These are phyloP conservation scores for Xylaria arbuscula DNA, from an alignment of 2,329 filamentous ascomycete species.

Conservation along the genomic window DNA sequence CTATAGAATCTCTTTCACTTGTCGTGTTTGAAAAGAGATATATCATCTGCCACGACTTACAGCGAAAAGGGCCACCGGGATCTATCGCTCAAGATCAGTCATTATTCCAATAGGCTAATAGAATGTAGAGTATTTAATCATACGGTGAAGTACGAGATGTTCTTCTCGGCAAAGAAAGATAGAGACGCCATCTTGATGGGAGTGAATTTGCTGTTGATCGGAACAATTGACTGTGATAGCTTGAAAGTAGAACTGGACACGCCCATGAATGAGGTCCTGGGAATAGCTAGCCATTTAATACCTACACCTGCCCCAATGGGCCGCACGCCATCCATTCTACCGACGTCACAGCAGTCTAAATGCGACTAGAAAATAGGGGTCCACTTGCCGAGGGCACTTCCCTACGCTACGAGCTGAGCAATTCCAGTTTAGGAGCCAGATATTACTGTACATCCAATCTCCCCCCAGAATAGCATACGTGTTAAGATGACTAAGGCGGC, in stretches of 20 bases:
- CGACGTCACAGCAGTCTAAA: not conserved
- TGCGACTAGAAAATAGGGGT: not conserved
- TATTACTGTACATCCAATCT: constrained; percentile 30
- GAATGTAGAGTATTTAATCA: constrained; percentile 22
- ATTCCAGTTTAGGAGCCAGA: constrained; percentile 24
- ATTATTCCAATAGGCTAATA: not conserved
- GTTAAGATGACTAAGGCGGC: constrained; percentile 10
- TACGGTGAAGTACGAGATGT: constrained; percentile 50
- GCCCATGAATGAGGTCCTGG: constrained; percentile 11
- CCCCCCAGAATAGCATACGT: not conserved
- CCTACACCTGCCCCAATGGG: not conserved
- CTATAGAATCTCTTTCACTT: not conserved
- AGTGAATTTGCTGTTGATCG: constrained; percentile 1
- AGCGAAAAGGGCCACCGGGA: constrained; percentile 45
- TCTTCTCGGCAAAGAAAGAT: constrained; percentile 44
- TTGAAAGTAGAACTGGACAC: not conserved
- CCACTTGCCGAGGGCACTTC: constrained; percentile 15
- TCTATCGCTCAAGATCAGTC: constrained; percentile 35
- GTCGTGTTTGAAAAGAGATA: not conserved
- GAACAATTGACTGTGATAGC: no score
- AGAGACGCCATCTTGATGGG: constrained; percentile 43
- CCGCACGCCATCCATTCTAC: not conserved
- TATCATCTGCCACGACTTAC: constrained; percentile 35
- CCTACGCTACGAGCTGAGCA: constrained; percentile 4
- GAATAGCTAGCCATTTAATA: not conserved